Evolutionary conservation across 2,329 filamentous ascomycete genomes (phyloP).

Genomic region (Periglandula ipomoeae): DNA sequence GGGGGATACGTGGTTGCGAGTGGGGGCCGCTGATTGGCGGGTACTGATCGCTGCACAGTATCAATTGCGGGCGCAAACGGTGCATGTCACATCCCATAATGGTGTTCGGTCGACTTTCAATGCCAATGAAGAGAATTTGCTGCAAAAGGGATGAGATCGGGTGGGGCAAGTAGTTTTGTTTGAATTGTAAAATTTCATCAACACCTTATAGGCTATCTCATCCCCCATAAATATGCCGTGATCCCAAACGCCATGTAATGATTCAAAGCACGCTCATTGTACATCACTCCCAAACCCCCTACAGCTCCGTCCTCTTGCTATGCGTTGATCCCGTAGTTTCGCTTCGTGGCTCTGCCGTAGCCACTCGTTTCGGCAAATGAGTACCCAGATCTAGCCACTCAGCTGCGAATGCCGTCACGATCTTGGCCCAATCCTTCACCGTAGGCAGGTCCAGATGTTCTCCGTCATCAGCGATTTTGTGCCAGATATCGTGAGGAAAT

Average conservation of each 20-base stretch:
- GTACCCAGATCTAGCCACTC: constrained; percentile 80
- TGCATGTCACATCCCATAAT: background rate
- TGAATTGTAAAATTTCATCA: too few relatives aligned
- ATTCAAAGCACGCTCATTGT: background rate
- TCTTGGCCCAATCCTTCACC: constrained; percentile 77
- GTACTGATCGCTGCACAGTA: constrained; percentile 1
- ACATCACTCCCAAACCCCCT: background rate
- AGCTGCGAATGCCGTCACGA: constrained; percentile 74
- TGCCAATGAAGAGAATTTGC: too few relatives aligned
- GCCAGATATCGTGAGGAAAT: constrained; percentile 74
- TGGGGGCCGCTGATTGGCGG: constrained; percentile 12
- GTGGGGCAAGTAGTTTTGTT: too few relatives aligned
- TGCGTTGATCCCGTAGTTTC: constrained; percentile 14
- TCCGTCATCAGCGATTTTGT: constrained; percentile 73
- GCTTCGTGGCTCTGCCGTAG: constrained; percentile 17
- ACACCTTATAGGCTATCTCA: too few relatives aligned
- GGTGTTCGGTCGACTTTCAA: too few relatives aligned
- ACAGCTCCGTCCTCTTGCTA: constrained; percentile 25
- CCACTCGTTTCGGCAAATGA: constrained; percentile 22
- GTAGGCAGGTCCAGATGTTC: constrained; percentile 73
- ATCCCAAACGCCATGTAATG: background rate
- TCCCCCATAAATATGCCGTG: too few relatives aligned
- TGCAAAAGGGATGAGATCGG: too few relatives aligned
- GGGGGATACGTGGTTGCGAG: constrained; percentile 16
- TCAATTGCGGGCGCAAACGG: constrained; percentile 1